A percentile compares a stretch with the other conserved stretches of the same genome.
These are phyloP conservation scores for Trichosporon faecale DNA, from an alignment of 1,284 basidiomycete species.

Conservation along the genomic window DNA sequence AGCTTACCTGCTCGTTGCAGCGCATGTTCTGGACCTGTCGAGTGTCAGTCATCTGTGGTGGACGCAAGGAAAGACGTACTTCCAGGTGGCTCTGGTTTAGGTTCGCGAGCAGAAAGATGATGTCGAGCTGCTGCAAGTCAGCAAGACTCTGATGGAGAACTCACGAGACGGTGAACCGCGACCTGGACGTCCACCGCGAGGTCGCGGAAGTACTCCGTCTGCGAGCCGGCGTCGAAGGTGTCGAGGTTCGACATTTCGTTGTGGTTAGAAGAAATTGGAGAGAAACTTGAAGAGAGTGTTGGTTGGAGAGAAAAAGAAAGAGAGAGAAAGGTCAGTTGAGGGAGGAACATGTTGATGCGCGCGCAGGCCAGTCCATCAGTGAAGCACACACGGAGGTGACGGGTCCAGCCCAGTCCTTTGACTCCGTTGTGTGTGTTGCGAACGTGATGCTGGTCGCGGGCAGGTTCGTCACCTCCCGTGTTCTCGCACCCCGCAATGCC, in stretches of 20 bases:
- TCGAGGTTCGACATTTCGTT: no score
- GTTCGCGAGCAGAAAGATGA: neutral
- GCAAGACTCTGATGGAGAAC: neutral
- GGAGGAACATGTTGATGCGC: neutral
- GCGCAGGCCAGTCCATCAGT: neutral
- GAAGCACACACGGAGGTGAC: neutral
- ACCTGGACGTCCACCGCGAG: neutral
- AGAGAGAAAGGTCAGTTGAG: no score
- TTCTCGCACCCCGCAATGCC: neutral
- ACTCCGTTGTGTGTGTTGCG: neutral
- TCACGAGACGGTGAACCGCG: neutral
- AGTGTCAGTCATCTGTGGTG: no score
- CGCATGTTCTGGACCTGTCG: neutral
- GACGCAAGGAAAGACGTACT: neutral
- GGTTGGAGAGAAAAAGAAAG: no score
- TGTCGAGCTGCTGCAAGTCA: neutral
- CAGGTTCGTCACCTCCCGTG: neutral
- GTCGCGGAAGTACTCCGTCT: neutral
- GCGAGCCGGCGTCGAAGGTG: neutral
- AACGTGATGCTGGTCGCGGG: no score
- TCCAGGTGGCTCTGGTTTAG: neutral
- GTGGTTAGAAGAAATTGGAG: no score
- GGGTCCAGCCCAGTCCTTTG: neutral
- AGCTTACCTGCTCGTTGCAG: neutral
- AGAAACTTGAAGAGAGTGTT: no score